A percentile compares a stretch with the other conserved stretches of the same genome.
Evolutionary conservation across 768 basidiomycete species (phyloP).

Genomic region (Russula foetens): DNA sequence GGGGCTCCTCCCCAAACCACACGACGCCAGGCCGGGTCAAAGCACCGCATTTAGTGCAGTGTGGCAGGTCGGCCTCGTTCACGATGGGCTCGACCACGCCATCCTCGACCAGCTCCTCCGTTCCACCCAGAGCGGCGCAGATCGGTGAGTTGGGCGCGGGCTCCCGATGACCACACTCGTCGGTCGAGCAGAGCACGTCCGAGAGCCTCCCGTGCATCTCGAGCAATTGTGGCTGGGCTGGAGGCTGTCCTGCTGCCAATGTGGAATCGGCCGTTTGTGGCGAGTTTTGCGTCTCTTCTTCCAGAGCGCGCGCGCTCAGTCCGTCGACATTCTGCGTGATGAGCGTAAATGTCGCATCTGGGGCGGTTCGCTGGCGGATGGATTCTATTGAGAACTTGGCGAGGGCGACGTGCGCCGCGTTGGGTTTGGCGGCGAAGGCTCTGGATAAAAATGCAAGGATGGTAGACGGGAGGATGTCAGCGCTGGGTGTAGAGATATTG

Average conservation of each 20-base stretch:
- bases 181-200: conserved; percentile 36
- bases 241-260: not conserved
- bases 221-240: conserved; percentile 22
- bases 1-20: conserved; percentile 34
- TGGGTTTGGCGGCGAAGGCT: conserved; percentile 34
- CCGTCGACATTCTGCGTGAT: conserved; percentile 62
- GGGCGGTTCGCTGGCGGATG: conserved; percentile 33
- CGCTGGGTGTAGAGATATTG: no score
- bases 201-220: conserved; percentile 61
- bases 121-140: conserved; percentile 37
- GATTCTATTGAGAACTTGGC: conserved; percentile 37
- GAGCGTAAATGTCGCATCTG: conserved; percentile 37
- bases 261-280: not conserved
- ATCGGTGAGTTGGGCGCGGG: conserved; percentile 37
- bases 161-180: conserved; percentile 33
- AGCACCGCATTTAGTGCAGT: conserved; percentile 26
- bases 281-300: conserved; percentile 16
- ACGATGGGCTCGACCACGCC: conserved; percentile 21
- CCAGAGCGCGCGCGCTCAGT: conserved; percentile 35
- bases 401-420: conserved; percentile 47
- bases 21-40: conserved; percentile 34
- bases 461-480: not conserved
- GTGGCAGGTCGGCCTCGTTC: conserved; percentile 27
- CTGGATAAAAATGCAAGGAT: not conserved
- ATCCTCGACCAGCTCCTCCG: conserved; percentile 27